phyloP scores from a whole-genome alignment of 106 monocot species.

The Acorus calamus region DNA sequence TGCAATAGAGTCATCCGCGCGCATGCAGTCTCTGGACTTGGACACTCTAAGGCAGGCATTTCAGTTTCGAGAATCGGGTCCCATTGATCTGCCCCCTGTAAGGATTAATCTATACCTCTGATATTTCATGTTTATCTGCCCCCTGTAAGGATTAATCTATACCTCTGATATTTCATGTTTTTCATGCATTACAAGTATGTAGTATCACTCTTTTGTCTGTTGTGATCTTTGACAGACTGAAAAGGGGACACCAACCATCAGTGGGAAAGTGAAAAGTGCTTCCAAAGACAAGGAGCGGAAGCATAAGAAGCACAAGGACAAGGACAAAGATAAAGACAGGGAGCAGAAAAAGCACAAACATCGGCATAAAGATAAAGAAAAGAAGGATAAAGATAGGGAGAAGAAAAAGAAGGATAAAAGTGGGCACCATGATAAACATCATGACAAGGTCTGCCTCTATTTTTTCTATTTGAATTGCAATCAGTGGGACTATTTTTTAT shows the following conservation, averaged over 20 bases:
- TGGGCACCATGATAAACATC: slow-evolving; percentile 67
- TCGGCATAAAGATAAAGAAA: slow-evolving; percentile 63
- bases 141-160: too few species aligned
- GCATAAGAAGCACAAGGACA: slow-evolving; percentile 90
- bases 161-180: too few species aligned
- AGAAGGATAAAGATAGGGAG: slow-evolving; percentile 79
- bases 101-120: slow-evolving; percentile 14
- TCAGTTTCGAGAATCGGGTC: slow-evolving; percentile 74
- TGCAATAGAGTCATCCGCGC: slow-evolving; percentile 47
- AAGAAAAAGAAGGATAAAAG: slow-evolving; percentile 75
- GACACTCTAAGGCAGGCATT: slow-evolving; percentile 73
- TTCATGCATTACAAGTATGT: slow-evolving; percentile 2
- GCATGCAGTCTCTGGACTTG: slow-evolving; percentile 74
- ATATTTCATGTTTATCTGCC: too few species aligned
- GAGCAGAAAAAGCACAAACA: slow-evolving; percentile 96
- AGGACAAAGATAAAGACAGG: slow-evolving; percentile 73
- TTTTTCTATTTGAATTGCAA: too few species aligned
- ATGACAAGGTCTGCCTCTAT: slow-evolving; percentile 47
- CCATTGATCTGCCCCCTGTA: slow-evolving; percentile 78
- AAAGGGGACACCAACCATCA: slow-evolving; percentile 66
- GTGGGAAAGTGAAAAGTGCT: slow-evolving; percentile 55
- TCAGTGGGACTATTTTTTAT: neutral
- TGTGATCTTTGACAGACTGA: slow-evolving; percentile 34
- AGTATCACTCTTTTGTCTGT: neutral
- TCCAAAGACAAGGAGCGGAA: slow-evolving; percentile 73